These are phyloP conservation scores for Backusella mclennaniae DNA, from an alignment of 192 early-diverging fungal genomes.

Conservation along the genomic window DNA sequence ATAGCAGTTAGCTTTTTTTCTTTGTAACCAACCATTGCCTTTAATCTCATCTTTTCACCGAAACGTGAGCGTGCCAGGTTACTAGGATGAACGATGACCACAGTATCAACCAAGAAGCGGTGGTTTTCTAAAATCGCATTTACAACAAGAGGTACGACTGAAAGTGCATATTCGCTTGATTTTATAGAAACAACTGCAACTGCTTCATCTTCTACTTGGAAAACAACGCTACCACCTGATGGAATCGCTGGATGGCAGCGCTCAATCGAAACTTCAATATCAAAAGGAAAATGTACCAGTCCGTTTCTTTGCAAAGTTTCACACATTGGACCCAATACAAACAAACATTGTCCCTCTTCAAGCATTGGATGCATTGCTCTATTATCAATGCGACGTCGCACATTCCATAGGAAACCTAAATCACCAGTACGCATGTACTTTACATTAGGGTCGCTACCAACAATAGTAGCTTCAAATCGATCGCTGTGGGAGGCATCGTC, in stretches of 20 bases:
- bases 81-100: constrained; percentile 10
- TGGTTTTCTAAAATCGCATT: constrained; percentile 14
- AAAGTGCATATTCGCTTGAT: constrained; percentile 1
- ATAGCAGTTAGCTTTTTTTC: constrained; percentile 17
- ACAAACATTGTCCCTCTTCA: constrained; percentile 67
- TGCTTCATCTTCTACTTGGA: constrained; percentile 4
- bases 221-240: constrained; percentile 36
- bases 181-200: constrained; percentile 19
- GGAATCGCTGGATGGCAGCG: constrained; percentile 55
- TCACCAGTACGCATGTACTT: constrained; percentile 81
- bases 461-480: constrained; percentile 50
- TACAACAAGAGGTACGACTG: constrained; percentile 15
- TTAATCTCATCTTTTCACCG: constrained; percentile 20
- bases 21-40: constrained; percentile 2
- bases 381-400: constrained; percentile 34
- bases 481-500: constrained; percentile 37
- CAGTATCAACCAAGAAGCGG: constrained; percentile 12
- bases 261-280: constrained; percentile 75
- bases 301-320: constrained; percentile 74
- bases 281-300: constrained; percentile 68
- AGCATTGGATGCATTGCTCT: constrained; percentile 35
- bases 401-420: constrained; percentile 78
- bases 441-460: constrained; percentile 54
- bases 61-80: constrained; percentile 15
- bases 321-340: constrained; percentile 69